Evolutionary conservation across 768 basidiomycete genomes (phyloP), one percentile per base, ranked within the genome.

Genomic region (Sporobolomyces roseus): DNA sequence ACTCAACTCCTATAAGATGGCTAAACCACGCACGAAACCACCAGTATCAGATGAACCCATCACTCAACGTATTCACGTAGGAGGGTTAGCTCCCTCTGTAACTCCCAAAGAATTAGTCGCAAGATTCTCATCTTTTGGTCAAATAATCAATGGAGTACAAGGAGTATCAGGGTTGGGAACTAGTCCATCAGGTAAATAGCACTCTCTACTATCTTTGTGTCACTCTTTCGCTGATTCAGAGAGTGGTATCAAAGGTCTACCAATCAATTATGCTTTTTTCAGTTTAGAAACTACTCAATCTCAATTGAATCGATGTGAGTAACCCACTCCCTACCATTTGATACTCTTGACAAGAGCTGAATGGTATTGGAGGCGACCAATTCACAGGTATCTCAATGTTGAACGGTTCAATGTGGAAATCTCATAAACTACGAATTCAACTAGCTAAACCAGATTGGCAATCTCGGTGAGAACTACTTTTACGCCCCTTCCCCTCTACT

Each of bases 371-470:
- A 9, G 17, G 38, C 38, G 17, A 41, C 9, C 56, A 12, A 2
- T 3, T 27, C 17, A 19, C 56, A 73, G 72, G 72, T 63, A 63
- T 69, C 36, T 70, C 68, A 23, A 73, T 70, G 65, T 52, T 73
- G 14, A 66, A 63, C 30, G 72, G 72, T 7, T 64, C 68, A 1
- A 64, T 67, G 53, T 73, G 72, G 72, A 73, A 73, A 38, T 65
- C 68, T 0, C 68, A 70, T 65, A 73, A 73, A 61, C 72, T 73
- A 13, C 25, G 60, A 38, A 73, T 73, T 21, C 65, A 14, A 0
- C 62, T 52, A 14, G 72, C 72, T 3, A 70, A 67, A 60, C 53
- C 68, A 4, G 43, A 56, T 50, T 73, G 58, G 62, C 27, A 56
- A 10, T 12, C 45, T 6, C 21, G 58, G 72, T 73, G 17, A 33